These are phyloP conservation scores for Quercus berberidifolia DNA, from an alignment of 306 rosid species.

Conservation along the genomic window DNA sequence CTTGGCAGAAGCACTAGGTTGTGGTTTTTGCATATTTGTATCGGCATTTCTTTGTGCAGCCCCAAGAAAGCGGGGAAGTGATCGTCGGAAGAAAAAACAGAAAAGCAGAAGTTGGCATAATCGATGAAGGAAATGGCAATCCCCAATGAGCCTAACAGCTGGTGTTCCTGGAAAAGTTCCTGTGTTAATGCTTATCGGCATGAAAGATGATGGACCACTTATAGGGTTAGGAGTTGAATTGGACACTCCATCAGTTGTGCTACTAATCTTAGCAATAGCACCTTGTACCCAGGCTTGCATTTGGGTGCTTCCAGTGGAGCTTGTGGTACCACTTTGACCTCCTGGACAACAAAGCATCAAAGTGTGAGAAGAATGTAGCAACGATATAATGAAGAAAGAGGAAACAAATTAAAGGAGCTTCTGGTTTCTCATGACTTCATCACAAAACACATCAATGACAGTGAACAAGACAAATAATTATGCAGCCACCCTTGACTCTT, in stretches of 20 bases:
- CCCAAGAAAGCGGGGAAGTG: constrained; percentile 68
- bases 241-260: constrained; percentile 75
- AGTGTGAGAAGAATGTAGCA: not conserved
- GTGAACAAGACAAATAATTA: not conserved
- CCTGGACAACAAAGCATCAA: constrained; percentile 41
- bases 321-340: constrained; percentile 71
- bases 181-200: constrained; percentile 97
- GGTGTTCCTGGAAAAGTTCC: constrained; percentile 99
- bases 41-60: constrained; percentile 68
- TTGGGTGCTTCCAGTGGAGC: constrained; percentile 82
- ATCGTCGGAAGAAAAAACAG: constrained; percentile 94
- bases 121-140: constrained; percentile 95
- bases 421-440: not conserved
- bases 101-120: constrained; percentile 94
- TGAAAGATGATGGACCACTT: constrained; percentile 88
- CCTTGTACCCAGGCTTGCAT: constrained; percentile 99
- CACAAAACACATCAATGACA: not conserved
- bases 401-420: not conserved
- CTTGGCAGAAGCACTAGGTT: constrained; percentile 63
- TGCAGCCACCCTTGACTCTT: not conserved
- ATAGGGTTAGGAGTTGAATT: constrained; percentile 81
- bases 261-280: constrained; percentile 93
- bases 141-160: constrained; percentile 97
- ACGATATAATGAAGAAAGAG: not conserved
- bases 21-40: constrained; percentile 70